phyloP scores from a whole-genome alignment of 148 eudicot genomes.

The Camellia japonica region DNA sequence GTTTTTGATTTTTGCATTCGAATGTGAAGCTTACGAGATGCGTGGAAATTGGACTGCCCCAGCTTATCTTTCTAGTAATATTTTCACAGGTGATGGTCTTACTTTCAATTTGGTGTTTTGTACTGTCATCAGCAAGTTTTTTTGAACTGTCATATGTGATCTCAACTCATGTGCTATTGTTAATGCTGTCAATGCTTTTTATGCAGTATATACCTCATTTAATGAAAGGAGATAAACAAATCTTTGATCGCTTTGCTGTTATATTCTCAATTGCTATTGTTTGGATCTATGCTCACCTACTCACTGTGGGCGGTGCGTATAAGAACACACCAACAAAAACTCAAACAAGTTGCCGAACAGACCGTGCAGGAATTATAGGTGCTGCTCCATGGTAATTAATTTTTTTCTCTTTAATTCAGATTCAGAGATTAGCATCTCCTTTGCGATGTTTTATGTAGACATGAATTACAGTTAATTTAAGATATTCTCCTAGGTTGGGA shows the following conservation, averaged over 20 bases:
- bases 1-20: slow-evolving; percentile 7
- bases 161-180: background rate
- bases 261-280: slow-evolving; percentile 76
- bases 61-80: slow-evolving; percentile 26
- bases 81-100: slow-evolving; percentile 26
- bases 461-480: background rate
- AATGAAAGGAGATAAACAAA: slow-evolving; percentile 55
- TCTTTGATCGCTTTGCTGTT: slow-evolving; percentile 83
- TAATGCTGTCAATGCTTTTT: background rate
- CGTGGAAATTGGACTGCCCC: slow-evolving; percentile 31
- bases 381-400: slow-evolving; percentile 73
- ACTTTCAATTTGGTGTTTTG: background rate
- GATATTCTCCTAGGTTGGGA: background rate
- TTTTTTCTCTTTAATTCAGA: background rate
- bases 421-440: background rate
- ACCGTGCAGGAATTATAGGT: slow-evolving; percentile 81
- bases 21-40: slow-evolving; percentile 25
- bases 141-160: background rate
- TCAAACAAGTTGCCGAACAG: slow-evolving; percentile 84
- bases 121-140: background rate
- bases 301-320: slow-evolving; percentile 89
- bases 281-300: slow-evolving; percentile 83
- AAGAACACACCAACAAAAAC: slow-evolving; percentile 58
- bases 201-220: slow-evolving; percentile 87
- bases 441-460: background rate